These are phyloP conservation scores for Camellia oleifera DNA, from an alignment of 179 eudicot genomes.

Conservation along the genomic window DNA sequence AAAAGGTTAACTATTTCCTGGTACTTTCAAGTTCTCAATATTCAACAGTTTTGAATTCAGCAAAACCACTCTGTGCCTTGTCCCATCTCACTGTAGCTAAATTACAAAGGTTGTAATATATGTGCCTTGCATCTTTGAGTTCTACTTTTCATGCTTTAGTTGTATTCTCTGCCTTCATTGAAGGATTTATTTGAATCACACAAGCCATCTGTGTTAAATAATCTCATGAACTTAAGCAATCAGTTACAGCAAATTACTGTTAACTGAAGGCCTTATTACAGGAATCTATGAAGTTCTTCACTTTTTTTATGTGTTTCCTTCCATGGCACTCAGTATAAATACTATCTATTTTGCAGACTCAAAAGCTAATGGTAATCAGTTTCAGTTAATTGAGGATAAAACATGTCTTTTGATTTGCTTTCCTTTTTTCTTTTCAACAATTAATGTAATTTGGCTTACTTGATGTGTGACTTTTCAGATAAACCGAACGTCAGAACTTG, in stretches of 20 bases:
- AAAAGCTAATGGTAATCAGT: background rate
- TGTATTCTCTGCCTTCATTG: background rate
- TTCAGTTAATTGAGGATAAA: background rate
- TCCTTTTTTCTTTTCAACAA: background rate
- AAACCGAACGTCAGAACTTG: slow-evolving; percentile 93
- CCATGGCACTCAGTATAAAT: background rate
- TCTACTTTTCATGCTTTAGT: too few relatives aligned
- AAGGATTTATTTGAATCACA: background rate
- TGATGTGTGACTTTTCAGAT: slow-evolving; percentile 39
- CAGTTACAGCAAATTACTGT: background rate
- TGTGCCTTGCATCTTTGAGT: too few relatives aligned
- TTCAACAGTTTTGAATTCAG: background rate
- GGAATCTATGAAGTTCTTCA: background rate
- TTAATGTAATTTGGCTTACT: background rate
- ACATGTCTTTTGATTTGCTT: background rate
- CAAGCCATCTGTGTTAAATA: background rate
- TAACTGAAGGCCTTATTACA: background rate
- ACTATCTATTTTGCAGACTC: background rate
- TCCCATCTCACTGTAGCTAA: background rate
- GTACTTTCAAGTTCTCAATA: background rate
- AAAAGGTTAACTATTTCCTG: too few relatives aligned
- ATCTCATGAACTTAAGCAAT: background rate
- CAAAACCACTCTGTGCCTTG: background rate
- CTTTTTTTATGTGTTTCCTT: background rate
- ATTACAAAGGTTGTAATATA: background rate